phyloP scores from a whole-genome alignment of 1,284 basidiomycete species.

The Trametes hirsuta region DNA sequence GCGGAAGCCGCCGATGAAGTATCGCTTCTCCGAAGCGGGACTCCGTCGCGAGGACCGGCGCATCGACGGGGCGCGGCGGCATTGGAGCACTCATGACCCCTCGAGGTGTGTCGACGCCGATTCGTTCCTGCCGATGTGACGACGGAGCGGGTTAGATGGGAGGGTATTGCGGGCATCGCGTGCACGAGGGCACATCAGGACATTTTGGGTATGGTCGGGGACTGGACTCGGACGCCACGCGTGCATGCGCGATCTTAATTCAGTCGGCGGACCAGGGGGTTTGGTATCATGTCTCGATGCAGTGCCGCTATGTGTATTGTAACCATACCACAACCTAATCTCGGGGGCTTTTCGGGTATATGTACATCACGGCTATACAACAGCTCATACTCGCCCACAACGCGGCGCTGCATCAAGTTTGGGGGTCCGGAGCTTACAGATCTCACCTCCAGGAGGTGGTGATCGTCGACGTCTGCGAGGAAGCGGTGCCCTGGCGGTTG shows the following conservation, averaged over 20 bases:
- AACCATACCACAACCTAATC: background rate
- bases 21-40: conserved; percentile 4
- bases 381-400: background rate
- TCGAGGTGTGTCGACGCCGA: background rate
- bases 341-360: conserved; percentile 1
- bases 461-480: conserved; percentile 45
- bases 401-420: background rate
- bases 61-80: conserved; percentile 1
- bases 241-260: no score
- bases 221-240: no score
- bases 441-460: conserved; percentile 24
- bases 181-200: no score
- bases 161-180: no score
- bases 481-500: conserved; percentile 49
- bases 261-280: no score
- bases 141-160: no score
- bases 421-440: background rate
- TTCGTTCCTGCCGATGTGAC: conserved; percentile 21
- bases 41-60: conserved; percentile 7
- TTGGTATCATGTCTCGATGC: background rate
- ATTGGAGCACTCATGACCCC: conserved; percentile 1
- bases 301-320: conserved; percentile 1
- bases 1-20: conserved; percentile 4
- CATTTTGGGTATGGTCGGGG: no score
- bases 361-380: background rate